Evolutionary conservation across 1,284 basidiomycete species (phyloP).

Genomic region (Boletus semigastroideus): DNA sequence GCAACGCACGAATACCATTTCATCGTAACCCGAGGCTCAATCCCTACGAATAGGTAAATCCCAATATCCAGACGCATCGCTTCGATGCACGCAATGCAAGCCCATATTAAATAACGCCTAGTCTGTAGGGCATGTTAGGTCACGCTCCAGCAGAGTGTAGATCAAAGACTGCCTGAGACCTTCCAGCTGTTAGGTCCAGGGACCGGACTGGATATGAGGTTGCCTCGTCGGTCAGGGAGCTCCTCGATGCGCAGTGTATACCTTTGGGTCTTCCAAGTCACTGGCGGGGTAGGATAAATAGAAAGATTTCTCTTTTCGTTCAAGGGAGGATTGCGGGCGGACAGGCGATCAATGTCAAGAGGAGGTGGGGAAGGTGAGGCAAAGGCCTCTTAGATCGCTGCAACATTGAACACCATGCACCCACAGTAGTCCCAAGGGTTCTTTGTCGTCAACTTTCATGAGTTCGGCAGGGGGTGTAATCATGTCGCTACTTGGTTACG

Average conservation of each 20-base stretch:
- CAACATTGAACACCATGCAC: slow-evolving; percentile 24
- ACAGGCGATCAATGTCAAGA: slow-evolving; percentile 35
- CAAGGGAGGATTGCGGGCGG: slow-evolving; percentile 31
- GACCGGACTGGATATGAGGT: slow-evolving; percentile 21
- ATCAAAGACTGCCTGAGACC: slow-evolving; percentile 43
- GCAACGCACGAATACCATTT: too few species aligned
- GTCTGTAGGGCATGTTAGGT: too few species aligned
- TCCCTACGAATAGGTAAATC: too few species aligned
- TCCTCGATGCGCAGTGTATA: slow-evolving; percentile 59
- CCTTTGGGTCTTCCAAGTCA: slow-evolving; percentile 48
- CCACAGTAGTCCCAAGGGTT: too few species aligned
- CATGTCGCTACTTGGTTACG: slow-evolving; percentile 30
- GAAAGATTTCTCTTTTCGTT: slow-evolving; percentile 33
- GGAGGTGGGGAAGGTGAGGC: slow-evolving; percentile 42
- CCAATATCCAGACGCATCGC: too few species aligned
- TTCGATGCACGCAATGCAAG: too few species aligned
- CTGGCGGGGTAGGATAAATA: slow-evolving; percentile 38
- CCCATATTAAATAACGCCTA: too few species aligned
- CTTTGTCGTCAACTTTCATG: slow-evolving; percentile 8
- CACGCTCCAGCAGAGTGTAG: too few species aligned
- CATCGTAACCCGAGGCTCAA: too few species aligned
- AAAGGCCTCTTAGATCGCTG: slow-evolving; percentile 29
- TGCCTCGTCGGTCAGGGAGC: slow-evolving; percentile 25
- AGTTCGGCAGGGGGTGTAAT: slow-evolving; percentile 31
- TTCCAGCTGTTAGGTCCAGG: slow-evolving; percentile 32